Conservation (phyloP, 495 filamentous ascomycete species). For the Xylaria cubensis region DNA sequence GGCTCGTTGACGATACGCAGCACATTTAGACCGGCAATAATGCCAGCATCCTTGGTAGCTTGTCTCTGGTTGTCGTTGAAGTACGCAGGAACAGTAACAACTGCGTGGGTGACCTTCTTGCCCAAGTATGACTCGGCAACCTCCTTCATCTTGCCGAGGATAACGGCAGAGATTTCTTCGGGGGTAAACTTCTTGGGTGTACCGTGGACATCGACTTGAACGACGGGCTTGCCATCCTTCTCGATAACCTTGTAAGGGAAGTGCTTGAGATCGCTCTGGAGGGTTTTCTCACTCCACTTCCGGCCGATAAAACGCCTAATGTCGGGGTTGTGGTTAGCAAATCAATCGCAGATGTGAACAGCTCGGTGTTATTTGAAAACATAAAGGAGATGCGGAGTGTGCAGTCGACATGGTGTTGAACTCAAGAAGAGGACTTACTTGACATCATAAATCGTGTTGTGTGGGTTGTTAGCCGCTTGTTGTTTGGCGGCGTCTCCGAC, state of each 20-base stretch:
- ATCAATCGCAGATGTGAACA: not conserved
- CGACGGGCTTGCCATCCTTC: slow-evolving; percentile 81
- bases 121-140: slow-evolving; percentile 92
- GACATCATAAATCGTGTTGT: slow-evolving; percentile 88
- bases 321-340: slow-evolving; percentile 33
- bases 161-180: slow-evolving; percentile 87
- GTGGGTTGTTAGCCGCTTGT: slow-evolving; percentile 93
- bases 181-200: slow-evolving; percentile 79
- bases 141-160: slow-evolving; percentile 96
- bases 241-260: slow-evolving; percentile 87
- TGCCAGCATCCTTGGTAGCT: slow-evolving; percentile 97
- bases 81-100: slow-evolving; percentile 97
- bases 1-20: slow-evolving; percentile 98
- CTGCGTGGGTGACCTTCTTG: slow-evolving; percentile 95
- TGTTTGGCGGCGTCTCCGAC: slow-evolving; percentile 99
- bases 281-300: slow-evolving; percentile 85
- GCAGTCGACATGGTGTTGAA: not conserved
- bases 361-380: not conserved
- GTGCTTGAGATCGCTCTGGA: slow-evolving; percentile 85
- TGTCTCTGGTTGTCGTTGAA: slow-evolving; percentile 99
- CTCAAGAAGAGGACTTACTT: slow-evolving; percentile 66
- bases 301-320: slow-evolving; percentile 85
- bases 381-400: not conserved
- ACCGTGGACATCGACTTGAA: slow-evolving; percentile 79
- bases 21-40: slow-evolving; percentile 93